Base-by-base conservation (phyloP, 192 early-diverging fungal species). In the Gamsiella multidivaricata region DNA sequence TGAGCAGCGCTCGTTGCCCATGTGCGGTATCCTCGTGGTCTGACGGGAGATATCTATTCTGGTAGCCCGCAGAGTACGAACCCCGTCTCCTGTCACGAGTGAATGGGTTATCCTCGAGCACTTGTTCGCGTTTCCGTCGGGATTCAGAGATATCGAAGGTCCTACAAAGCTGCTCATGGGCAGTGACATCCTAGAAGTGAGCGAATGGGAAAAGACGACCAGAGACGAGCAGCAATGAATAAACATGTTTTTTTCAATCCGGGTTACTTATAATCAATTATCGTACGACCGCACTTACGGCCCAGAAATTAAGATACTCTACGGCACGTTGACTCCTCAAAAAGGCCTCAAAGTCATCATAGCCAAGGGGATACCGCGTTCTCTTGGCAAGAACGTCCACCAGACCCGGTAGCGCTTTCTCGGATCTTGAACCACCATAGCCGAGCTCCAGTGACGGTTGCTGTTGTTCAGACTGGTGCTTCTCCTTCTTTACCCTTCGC, bases 291-390 rank as follows among this genome's bases (percentile, higher is more conserved):
- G n/a, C n/a, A 64, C 74, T 67, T 78, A 78, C 74, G 2, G 65
- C 54, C 74, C 74, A 78, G 55, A 78, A 78, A 41, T 78, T 78
- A 52, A 78, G 65, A 39, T 78, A 78, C 42, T 78, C 74, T 1
- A 61, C 74, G 0, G 65, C 74, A 14, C 66, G 59, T 14, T 62
- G 60, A 14, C 65, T 63, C 18, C 74, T 33, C 17, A 78, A 43
- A 39, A 69, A 78, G 12, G 65, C 74, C 49, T 78, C 74, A 69
- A 78, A 78, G 36, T 69, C 74, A n/a, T 78, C 61, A 46, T 69
- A 78, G 31, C 74, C 37, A 10, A 78, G 52, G 28, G 74, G 74
- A 14, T 78, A 69, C 0, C 65, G 60, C 25, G 74, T 61, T 33
- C 45, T 66, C 34, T 78, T 78, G 17, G 68, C 74, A 5, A 78